Conservation (phyloP, 768 basidiomycete species). For the Leucosporidium creatinivorum region DNA sequence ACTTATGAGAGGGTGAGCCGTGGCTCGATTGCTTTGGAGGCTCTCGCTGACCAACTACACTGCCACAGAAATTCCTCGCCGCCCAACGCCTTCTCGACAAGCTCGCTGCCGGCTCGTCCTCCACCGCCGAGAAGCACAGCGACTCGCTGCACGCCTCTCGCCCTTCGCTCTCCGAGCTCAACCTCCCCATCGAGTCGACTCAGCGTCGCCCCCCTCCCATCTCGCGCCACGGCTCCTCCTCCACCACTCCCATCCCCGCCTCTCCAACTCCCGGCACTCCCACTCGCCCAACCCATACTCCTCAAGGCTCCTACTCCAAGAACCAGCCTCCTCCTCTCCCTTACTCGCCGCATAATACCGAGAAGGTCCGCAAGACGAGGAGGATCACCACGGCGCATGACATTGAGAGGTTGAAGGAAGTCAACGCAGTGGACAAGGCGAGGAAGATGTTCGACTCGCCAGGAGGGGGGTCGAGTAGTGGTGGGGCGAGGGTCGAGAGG, state of each 20-base stretch:
- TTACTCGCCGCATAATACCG: constrained; percentile 13
- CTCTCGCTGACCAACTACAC: accelerated
- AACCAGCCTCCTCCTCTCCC: constrained; percentile 22
- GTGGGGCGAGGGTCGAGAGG: too few relatives aligned
- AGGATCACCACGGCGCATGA: constrained; percentile 34
- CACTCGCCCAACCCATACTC: neutral
- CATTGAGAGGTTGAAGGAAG: constrained; percentile 18
- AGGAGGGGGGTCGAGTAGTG: too few relatives aligned
- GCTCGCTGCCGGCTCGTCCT: neutral
- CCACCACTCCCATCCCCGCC: neutral
- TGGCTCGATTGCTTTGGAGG: neutral
- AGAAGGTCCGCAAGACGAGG: constrained; percentile 18
- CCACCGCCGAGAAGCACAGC: neutral
- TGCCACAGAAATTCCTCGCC: constrained; percentile 22
- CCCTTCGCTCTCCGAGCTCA: neutral
- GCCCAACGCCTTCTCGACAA: constrained; percentile 8
- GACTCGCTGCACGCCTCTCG: too few relatives aligned
- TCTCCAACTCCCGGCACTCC: neutral
- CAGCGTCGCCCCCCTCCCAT: neutral
- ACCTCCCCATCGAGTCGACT: constrained; percentile 3
- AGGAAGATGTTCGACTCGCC: too few relatives aligned
- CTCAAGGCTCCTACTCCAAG: neutral
- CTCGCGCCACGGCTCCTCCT: neutral
- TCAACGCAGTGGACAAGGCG: constrained; percentile 13
- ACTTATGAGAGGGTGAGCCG: constrained; percentile 12